phyloP scores from a whole-genome alignment of 768 basidiomycete species.

The Lentinula sp. region DNA sequence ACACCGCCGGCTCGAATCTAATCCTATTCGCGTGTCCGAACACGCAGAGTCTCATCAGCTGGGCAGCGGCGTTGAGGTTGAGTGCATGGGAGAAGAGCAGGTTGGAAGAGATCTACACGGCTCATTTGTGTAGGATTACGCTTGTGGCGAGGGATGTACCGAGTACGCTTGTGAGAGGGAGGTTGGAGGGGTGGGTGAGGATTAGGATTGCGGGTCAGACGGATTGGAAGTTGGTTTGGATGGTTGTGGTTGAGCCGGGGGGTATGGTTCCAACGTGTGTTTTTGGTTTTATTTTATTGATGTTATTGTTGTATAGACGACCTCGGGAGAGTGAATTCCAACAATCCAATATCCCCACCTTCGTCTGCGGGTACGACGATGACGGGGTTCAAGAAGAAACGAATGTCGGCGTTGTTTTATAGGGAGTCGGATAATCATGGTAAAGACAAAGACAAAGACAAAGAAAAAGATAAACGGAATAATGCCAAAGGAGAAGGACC shows the following conservation, averaged over 20 bases:
- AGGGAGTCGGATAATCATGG: slow-evolving; percentile 27
- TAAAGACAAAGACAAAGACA: not conserved
- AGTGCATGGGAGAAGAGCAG: slow-evolving; percentile 93
- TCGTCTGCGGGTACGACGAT: not conserved
- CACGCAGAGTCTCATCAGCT: slow-evolving; percentile 66
- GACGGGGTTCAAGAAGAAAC: slow-evolving; percentile 25
- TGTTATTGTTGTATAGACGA: not conserved
- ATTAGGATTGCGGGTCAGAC: slow-evolving; percentile 94
- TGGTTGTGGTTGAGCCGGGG: slow-evolving; percentile 39
- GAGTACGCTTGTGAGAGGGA: slow-evolving; percentile 60
- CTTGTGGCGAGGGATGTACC: slow-evolving; percentile 42
- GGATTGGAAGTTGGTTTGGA: slow-evolving; percentile 93
- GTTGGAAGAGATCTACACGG: slow-evolving; percentile 96
- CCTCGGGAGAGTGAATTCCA: slow-evolving; percentile 19
- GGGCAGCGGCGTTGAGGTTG: slow-evolving; percentile 88
- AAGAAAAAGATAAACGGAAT: too few species aligned
- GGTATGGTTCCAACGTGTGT: too few species aligned
- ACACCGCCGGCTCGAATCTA: slow-evolving; percentile 90
- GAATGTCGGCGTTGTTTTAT: slow-evolving; percentile 67
- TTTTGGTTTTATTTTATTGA: too few species aligned
- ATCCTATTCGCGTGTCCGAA: slow-evolving; percentile 83
- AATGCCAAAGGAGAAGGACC: slow-evolving; percentile 24
- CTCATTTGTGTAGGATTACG: slow-evolving; percentile 83
- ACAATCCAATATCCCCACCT: slow-evolving; percentile 17
- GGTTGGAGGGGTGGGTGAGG: slow-evolving; percentile 88